Base-by-base conservation (phyloP, 495 filamentous ascomycete genomes). In the Tuber melanosporum region DNA sequence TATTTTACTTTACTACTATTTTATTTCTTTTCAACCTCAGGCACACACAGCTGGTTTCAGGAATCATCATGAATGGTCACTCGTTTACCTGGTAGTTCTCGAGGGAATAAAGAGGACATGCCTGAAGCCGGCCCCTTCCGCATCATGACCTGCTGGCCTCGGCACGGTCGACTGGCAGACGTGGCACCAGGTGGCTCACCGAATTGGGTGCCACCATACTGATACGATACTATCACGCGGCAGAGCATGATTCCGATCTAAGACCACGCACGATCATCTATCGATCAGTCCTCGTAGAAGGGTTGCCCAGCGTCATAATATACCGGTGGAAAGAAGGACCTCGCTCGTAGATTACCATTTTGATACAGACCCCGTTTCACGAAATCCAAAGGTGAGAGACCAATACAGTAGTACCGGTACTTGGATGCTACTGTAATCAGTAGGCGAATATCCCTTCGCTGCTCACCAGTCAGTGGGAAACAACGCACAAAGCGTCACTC, bases 301-400 rank as follows among this genome's bases (percentile, higher is more conserved):
- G 32, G 12, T 6, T 26, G 12, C n/a, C 0, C 19, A 10, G 14
- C 1, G 44, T 2, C 1, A 15, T 15, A 45, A 32, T 32, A 32
- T 32, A 32, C 17, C 26, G 17, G 36, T 0, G 26, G 26, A 62
- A 52, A 32, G 57, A 32, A 26, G 57, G 12, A 5, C 57, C 14
- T 17, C 36, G 7, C 9, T 43, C 42, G 42, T 43, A 26, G 6
- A 7, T 36, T 19, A 17, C 17, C 10, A 7, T 36, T 66, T 66
- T 66, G 57, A 66, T 66, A 66, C 57, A 19, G 26, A 36, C 57
- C 57, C 26, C 57, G 57, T 66, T 66, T 66, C 57, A 66, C 26
- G 26, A 8, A 36, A 66, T 36, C 57, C 57, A 0, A 66, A 66
- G 57, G 57, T 66, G 26, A 66, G 26, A 66, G 26, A 17, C 36